Evolutionary conservation across 225 moss, liverwort and hornwort genomes (phyloP), one percentile per base, ranked within the genome.

Genomic region (Ulota crispa): DNA sequence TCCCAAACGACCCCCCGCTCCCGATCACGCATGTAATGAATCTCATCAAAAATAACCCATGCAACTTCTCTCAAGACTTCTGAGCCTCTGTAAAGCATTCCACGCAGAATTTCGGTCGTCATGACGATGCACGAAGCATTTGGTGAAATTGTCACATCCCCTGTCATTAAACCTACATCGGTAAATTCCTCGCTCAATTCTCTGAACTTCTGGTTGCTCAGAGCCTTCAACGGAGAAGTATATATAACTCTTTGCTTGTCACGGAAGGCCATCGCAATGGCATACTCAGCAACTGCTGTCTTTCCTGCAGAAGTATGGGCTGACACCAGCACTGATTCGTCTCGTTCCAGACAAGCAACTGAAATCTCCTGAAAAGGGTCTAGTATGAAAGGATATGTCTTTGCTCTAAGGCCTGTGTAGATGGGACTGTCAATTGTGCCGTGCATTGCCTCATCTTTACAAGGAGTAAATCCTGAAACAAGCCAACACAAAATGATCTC

Each of bases 1-100:
- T 99, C 99, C 99, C 99, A 99, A 26, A 99, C 96, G 73, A 99
- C 99, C 54, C 99, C 99, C 39, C 99, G 92, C 73, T 99, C 99
- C 76, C 99, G 83, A 83, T 99, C 99, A 59, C 99, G 91, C 99
- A 99, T 99, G 63, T 99, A 99, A 74, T 99, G 99, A 63, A 99
- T 96, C 83, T 99, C 99, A 86, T 99, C 99, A 89, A 99, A 99
- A 50, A 99, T 89, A 72, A 99, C 96, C 99, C 99, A 99, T 10
- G 99, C 96, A 82, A 99, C 99, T 87, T 99, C 99, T 78, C 95
- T 93, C 88, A 96, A 88, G 39, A 99, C 96, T 85, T 99, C 99
- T 61, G 99, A 99, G 28, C 99, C 99, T 81, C 82, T 92, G 84
- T 99, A 99, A 23, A 94, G 94, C 99, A 99, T 99, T 82, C 99